Percentiles rank a stretch among this genome's conserved stretches.
phyloP scores from a whole-genome alignment of 495 filamentous ascomycete species.

The Apodospora peruviana region DNA sequence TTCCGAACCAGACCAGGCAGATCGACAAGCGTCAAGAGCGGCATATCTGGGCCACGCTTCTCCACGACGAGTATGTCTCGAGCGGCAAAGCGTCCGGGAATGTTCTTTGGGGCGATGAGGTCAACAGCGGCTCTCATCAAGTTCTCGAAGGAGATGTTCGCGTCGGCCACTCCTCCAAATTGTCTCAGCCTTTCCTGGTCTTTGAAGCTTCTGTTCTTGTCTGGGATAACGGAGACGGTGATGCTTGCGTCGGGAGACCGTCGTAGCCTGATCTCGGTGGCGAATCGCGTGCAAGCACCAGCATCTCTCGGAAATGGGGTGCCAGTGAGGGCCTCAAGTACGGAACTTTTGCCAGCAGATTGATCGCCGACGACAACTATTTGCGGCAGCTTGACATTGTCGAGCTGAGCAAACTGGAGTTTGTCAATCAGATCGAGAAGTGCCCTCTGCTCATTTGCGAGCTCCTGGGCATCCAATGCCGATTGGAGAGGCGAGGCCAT shows the following conservation, averaged over 20 bases:
- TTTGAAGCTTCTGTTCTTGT: conserved; percentile 27
- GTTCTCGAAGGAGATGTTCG: conserved; percentile 26
- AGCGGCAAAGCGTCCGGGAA: conserved; percentile 32
- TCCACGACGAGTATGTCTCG: conserved; percentile 49
- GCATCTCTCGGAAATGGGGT: conserved; percentile 63
- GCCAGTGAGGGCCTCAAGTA: conserved; percentile 66
- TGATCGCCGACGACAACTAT: conserved; percentile 72
- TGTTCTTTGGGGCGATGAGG: conserved; percentile 32
- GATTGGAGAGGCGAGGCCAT: conserved; percentile 25
- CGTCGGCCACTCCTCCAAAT: conserved; percentile 32
- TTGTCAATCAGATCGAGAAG: conserved; percentile 37
- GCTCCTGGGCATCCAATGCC: conserved; percentile 29
- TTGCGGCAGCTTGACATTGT: conserved; percentile 54
- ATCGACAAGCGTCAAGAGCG: conserved; percentile 54
- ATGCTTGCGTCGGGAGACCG: conserved; percentile 39
- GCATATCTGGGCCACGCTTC: conserved; percentile 44
- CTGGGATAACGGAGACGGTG: conserved; percentile 48
- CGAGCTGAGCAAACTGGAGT: conserved; percentile 34
- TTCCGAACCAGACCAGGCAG: conserved; percentile 48
- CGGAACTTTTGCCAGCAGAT: conserved; percentile 67
- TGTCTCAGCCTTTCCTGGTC: conserved; percentile 38
- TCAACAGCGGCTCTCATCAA: conserved; percentile 30
- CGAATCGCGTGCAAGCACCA: conserved; percentile 62
- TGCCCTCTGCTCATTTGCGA: conserved; percentile 29
- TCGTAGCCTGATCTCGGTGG: conserved; percentile 51